These are phyloP conservation scores for Mrakiaceae sp. DNA, from an alignment of 1,284 basidiomycete species.

Conservation along the genomic window DNA sequence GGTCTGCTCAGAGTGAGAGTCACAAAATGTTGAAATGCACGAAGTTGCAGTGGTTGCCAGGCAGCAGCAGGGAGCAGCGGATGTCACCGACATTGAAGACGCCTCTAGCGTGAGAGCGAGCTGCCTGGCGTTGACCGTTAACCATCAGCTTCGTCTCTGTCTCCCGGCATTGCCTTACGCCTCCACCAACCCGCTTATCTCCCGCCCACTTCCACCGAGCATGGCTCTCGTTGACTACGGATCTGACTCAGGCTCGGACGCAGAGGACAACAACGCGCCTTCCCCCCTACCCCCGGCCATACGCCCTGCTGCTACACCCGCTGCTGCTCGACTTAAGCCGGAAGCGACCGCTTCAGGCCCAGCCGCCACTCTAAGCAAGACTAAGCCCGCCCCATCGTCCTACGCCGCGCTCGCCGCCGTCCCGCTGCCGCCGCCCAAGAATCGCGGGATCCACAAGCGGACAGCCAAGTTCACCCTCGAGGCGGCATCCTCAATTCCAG, in stretches of 20 bases:
- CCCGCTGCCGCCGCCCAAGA: conserved; percentile 15
- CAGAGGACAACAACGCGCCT: not conserved
- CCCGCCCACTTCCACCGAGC: not conserved
- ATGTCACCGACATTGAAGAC: no score
- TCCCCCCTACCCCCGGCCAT: not conserved
- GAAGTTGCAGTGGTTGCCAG: no score
- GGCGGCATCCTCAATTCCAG: not conserved
- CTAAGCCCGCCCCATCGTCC: not conserved
- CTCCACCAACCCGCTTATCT: not conserved
- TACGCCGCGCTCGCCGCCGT: not conserved
- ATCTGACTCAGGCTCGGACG: conserved; percentile 13
- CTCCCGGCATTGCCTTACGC: not conserved
- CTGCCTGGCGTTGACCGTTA: no score
- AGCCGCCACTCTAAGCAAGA: not conserved
- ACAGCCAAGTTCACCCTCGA: conserved; percentile 8
- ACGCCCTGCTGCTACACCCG: not conserved
- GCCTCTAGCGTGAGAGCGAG: no score
- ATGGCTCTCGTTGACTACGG: conserved; percentile 17
- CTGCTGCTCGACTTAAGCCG: not conserved
- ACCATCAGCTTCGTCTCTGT: not conserved
- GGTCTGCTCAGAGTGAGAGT: no score
- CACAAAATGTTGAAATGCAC: no score
- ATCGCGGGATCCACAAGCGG: not conserved
- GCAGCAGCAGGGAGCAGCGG: no score
- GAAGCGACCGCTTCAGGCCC: not conserved